phyloP scores from a whole-genome alignment of 805 yeast genomes.

The Candida ficus region DNA sequence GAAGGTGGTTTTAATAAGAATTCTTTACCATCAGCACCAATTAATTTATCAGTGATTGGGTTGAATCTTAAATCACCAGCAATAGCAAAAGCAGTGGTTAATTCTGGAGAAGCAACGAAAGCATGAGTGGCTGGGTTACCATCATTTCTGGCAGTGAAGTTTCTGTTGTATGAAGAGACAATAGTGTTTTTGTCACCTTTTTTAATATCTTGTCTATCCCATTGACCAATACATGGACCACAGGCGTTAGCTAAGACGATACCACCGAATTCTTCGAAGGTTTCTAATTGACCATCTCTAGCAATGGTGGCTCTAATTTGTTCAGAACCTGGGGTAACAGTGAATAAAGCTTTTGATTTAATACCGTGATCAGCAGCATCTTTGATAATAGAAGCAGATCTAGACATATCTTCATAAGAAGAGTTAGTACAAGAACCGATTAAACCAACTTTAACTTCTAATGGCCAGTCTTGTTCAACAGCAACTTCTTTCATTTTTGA shows the following conservation, averaged over 20 bases:
- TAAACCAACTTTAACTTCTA: conserved; percentile 86
- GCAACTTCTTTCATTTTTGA: conserved; percentile 84
- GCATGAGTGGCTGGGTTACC: conserved; percentile 98
- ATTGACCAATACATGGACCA: conserved; percentile 99
- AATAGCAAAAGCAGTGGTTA: conserved; percentile 91
- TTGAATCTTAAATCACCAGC: conserved; percentile 96
- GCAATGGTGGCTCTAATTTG: conserved; percentile 98
- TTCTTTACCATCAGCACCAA: conserved; percentile 84
- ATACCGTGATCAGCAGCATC: conserved; percentile 91
- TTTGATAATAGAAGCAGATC: conserved; percentile 87
- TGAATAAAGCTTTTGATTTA: conserved; percentile 85
- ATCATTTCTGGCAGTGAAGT: conserved; percentile 96
- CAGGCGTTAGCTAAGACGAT: conserved; percentile 95
- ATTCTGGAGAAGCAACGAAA: conserved; percentile 94
- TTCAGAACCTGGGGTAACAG: conserved; percentile 97
- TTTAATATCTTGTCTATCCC: conserved; percentile 93
- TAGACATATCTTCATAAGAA: conserved; percentile 96
- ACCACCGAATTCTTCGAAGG: conserved; percentile 90
- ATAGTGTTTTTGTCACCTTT: conserved; percentile 96
- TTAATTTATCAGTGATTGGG: conserved; percentile 87
- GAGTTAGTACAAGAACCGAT: conserved; percentile 99
- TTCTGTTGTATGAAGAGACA: conserved; percentile 96
- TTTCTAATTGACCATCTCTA: conserved; percentile 87
- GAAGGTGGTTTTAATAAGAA: conserved; percentile 83
- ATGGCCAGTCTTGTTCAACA: conserved; percentile 85